These are phyloP conservation scores for Lentinula detonsa DNA, from an alignment of 768 basidiomycete species.

Conservation along the genomic window DNA sequence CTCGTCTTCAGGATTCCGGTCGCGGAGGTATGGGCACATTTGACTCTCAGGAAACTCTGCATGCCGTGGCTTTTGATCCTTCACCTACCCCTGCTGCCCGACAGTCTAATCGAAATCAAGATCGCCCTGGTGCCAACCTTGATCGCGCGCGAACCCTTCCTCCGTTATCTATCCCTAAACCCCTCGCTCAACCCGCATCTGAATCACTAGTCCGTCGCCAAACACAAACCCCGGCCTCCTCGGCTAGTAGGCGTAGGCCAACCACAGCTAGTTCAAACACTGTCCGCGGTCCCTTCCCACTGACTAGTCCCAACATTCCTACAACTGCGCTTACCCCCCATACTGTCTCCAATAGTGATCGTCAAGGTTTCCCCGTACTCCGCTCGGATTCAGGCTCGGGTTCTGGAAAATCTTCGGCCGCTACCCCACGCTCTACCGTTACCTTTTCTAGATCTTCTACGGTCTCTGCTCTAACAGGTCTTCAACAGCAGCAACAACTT, in stretches of 20 bases:
- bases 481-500: constrained; percentile 32
- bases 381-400: constrained; percentile 36
- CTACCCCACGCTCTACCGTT: constrained; percentile 23
- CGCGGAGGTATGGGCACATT: constrained; percentile 26
- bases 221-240: not conserved
- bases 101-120: constrained; percentile 8
- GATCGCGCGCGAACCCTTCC: constrained; percentile 45
- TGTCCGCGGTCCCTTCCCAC: constrained; percentile 42
- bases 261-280: constrained; percentile 21
- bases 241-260: not conserved
- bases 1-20: constrained; percentile 42
- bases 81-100: constrained; percentile 40
- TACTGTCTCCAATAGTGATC: constrained; percentile 33
- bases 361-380: constrained; percentile 21
- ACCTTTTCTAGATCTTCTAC: constrained; percentile 64
- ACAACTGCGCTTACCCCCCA: constrained; percentile 66
- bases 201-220: constrained; percentile 28
- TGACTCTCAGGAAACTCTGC: constrained; percentile 38
- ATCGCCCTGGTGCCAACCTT: constrained; percentile 12
- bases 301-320: constrained; percentile 47
- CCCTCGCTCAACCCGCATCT: constrained; percentile 54
- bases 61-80: constrained; percentile 27
- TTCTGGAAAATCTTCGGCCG: constrained; percentile 1
- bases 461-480: constrained; percentile 44
- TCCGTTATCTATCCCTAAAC: constrained; percentile 48